phyloP scores from a whole-genome alignment of 2,329 filamentous ascomycete genomes.

The Epichloe typhina region DNA sequence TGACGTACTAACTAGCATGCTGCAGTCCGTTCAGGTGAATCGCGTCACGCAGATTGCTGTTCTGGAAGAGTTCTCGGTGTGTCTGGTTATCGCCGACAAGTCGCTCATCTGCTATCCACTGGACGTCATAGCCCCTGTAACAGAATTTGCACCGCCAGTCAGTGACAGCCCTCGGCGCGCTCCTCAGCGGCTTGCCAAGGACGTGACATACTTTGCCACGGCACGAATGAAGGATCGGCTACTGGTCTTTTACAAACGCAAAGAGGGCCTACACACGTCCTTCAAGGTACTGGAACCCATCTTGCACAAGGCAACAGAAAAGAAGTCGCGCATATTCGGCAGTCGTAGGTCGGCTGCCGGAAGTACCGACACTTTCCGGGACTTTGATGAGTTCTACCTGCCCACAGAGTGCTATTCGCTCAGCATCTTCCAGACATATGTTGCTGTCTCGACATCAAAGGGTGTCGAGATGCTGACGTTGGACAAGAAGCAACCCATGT shows the following conservation, averaged over 20 bases:
- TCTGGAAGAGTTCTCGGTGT: slow-evolving; percentile 88
- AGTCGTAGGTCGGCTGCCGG: slow-evolving; percentile 47
- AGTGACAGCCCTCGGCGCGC: slow-evolving; percentile 68
- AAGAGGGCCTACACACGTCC: slow-evolving; percentile 79
- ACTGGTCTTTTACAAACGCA: slow-evolving; percentile 93
- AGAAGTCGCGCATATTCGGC: slow-evolving; percentile 56
- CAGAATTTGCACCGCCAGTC: slow-evolving; percentile 45
- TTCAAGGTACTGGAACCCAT: slow-evolving; percentile 97
- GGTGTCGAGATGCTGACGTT: slow-evolving; percentile 93
- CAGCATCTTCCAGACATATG: slow-evolving; percentile 89
- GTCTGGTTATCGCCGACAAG: slow-evolving; percentile 83
- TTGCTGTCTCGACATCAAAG: slow-evolving; percentile 80
- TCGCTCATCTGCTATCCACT: slow-evolving; percentile 87
- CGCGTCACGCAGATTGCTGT: slow-evolving; percentile 88
- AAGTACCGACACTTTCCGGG: slow-evolving; percentile 87
- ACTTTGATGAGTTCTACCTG: slow-evolving; percentile 98
- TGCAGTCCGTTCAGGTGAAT: slow-evolving; percentile 58
- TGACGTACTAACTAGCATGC: slow-evolving; percentile 1
- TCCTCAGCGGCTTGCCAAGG: slow-evolving; percentile 84
- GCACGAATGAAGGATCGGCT: slow-evolving; percentile 95
- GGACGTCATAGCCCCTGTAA: slow-evolving; percentile 61
- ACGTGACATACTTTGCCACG: slow-evolving; percentile 93
- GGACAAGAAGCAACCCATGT: slow-evolving; percentile 94
- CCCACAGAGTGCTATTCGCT: slow-evolving; percentile 89
- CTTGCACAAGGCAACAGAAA: slow-evolving; percentile 81